Conservation (phyloP, 192 early-diverging fungal genomes). For the Coemansia sp. region DNA sequence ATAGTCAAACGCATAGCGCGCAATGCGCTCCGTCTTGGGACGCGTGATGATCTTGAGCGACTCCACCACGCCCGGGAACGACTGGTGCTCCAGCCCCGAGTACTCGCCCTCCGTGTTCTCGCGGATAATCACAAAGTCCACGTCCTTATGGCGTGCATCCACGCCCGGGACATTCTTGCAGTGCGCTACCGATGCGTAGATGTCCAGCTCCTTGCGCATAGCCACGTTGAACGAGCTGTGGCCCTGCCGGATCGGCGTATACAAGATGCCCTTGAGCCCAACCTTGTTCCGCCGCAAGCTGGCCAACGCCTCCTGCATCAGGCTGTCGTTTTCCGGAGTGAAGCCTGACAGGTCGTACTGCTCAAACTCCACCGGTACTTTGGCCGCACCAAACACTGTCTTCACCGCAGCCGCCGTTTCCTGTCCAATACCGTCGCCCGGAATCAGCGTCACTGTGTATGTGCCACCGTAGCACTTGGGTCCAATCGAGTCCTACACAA, state of each 20-base stretch:
- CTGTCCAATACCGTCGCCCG: constrained; percentile 97
- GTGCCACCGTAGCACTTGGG: constrained; percentile 82
- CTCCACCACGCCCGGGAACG: constrained; percentile 97
- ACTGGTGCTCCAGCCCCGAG: constrained; percentile 97
- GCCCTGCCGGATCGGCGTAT: constrained; percentile 84
- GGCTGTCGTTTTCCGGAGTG: constrained; percentile 73
- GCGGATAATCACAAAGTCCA: constrained; percentile 98
- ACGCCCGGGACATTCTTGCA: constrained; percentile 88
- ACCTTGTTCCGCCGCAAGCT: constrained; percentile 94
- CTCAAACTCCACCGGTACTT: constrained; percentile 95
- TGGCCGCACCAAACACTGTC: constrained; percentile 88
- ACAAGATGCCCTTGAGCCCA: constrained; percentile 90
- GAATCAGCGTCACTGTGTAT: constrained; percentile 95
- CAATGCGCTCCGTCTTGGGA: constrained; percentile 98
- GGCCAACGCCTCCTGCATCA: constrained; percentile 87
- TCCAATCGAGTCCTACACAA: constrained; percentile 41
- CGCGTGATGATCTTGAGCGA: constrained; percentile 97
- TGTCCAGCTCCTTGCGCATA: constrained; percentile 96
- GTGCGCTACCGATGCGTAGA: constrained; percentile 93
- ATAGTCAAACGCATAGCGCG: constrained; percentile 97
- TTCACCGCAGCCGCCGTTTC: constrained; percentile 90
- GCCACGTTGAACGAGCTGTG: constrained; percentile 96
- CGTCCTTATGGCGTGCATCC: constrained; percentile 84
- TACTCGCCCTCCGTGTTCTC: constrained; percentile 99
- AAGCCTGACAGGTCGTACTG: constrained; percentile 95